Conservation (phyloP, 2,329 filamentous ascomycete genomes). For the Tolypocladium paradoxum region DNA sequence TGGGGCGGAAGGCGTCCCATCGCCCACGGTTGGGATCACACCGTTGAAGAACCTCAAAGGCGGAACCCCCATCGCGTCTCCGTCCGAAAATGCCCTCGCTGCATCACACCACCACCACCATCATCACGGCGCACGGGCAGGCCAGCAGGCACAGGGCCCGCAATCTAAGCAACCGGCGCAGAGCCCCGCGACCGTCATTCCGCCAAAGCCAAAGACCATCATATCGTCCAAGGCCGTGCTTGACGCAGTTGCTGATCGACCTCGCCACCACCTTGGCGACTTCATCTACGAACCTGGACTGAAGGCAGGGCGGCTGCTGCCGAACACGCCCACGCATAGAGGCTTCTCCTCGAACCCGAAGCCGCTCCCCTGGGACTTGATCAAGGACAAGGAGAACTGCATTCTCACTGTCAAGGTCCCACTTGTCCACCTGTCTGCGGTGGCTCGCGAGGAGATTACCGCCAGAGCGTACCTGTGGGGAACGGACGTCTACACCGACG, state of each 20-base stretch:
- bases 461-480: conserved; percentile 77
- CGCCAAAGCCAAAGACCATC: conserved; percentile 53
- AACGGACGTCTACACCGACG: conserved; percentile 88
- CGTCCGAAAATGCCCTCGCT: conserved; percentile 27
- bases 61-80: conserved; percentile 31
- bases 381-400: conserved; percentile 72
- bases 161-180: conserved; percentile 13
- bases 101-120: conserved; percentile 37
- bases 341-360: conserved; percentile 48
- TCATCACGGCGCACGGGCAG: conserved; percentile 25
- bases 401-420: conserved; percentile 83
- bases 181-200: conserved; percentile 18
- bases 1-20: conserved; percentile 31
- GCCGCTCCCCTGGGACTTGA: conserved; percentile 63
- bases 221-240: conserved; percentile 62
- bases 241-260: conserved; percentile 57
- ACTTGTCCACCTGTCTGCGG: conserved; percentile 59
- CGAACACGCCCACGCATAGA: conserved; percentile 25
- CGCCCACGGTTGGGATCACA: conserved; percentile 29
- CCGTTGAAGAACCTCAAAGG: conserved; percentile 42
- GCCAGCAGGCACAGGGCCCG: conserved; percentile 11
- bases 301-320: conserved; percentile 36
- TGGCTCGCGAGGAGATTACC: conserved; percentile 74
- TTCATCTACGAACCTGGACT: conserved; percentile 68
- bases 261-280: conserved; percentile 73